Evolutionary conservation across 495 filamentous ascomycete species (phyloP).

Genomic region (Trichoderma erinaceum): DNA sequence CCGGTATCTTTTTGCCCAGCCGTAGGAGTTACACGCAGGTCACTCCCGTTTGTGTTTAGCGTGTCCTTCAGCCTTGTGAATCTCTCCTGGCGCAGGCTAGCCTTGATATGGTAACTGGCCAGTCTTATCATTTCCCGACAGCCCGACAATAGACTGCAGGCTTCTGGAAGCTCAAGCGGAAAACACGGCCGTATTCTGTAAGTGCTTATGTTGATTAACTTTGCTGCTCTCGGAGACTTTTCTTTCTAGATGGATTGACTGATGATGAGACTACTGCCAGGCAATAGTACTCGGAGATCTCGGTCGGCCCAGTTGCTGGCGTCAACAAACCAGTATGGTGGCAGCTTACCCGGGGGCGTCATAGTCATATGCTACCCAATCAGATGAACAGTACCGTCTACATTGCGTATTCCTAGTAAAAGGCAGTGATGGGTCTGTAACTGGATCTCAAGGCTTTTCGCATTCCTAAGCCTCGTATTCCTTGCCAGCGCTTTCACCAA

Average conservation of each 20-base stretch:
- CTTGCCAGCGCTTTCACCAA: too few relatives aligned
- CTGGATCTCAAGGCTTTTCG: too few relatives aligned
- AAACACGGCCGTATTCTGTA: neutral
- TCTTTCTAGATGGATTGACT: neutral
- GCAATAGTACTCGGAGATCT: neutral
- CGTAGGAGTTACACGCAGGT: neutral
- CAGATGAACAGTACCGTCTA: too few relatives aligned
- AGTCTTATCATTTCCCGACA: neutral
- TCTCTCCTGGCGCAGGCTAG: neutral
- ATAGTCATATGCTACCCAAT: too few relatives aligned
- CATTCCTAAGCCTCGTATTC: too few relatives aligned
- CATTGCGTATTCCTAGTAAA: neutral
- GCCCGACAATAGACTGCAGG: neutral
- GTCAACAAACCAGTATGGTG: neutral
- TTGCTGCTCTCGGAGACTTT: neutral
- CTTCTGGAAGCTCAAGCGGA: constrained; percentile 3
- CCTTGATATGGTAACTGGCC: neutral
- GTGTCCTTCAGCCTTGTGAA: neutral
- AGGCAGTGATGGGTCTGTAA: neutral
- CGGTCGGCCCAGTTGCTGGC: neutral
- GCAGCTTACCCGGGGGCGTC: neutral
- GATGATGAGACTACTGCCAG: neutral
- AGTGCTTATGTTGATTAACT: neutral
- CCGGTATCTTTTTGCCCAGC: neutral
- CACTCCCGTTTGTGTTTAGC: neutral